Percentiles rank a stretch among this genome's conserved stretches.
phyloP scores from a whole-genome alignment of 805 yeast genomes.

The Saccharomycopsis sp. region DNA sequence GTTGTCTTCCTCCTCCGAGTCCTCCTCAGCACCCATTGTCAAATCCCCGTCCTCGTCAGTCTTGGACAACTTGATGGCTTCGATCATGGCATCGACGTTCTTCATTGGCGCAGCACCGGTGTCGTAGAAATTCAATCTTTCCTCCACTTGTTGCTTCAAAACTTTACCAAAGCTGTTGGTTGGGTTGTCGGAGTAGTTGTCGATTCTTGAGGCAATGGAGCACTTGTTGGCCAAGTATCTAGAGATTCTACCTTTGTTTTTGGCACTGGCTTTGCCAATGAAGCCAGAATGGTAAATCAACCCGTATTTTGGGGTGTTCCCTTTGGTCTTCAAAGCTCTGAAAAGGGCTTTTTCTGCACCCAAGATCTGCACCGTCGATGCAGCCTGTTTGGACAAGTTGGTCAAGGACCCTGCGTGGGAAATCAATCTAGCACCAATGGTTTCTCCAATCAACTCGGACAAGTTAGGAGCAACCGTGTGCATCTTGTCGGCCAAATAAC shows the following conservation, averaged over 20 bases:
- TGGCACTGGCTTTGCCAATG: slow-evolving; percentile 87
- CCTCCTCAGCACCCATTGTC: no score
- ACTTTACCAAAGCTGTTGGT: slow-evolving; percentile 81
- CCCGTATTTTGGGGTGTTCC: slow-evolving; percentile 95
- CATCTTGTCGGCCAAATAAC: slow-evolving; percentile 92
- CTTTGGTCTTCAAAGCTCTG: slow-evolving; percentile 93
- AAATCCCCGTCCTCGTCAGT: slow-evolving; percentile 25
- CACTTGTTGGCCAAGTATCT: slow-evolving; percentile 98
- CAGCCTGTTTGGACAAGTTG: slow-evolving; percentile 94
- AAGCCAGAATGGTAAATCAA: slow-evolving; percentile 90
- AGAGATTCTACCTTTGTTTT: slow-evolving; percentile 98
- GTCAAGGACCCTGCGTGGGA: slow-evolving; percentile 98
- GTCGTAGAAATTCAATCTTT: slow-evolving; percentile 90
- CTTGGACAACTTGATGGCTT: slow-evolving; percentile 66
- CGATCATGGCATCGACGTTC: slow-evolving; percentile 87
- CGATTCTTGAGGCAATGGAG: slow-evolving; percentile 97
- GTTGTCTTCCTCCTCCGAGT: slow-evolving; percentile 26
- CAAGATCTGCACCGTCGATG: slow-evolving; percentile 94
- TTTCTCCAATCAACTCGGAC: slow-evolving; percentile 95
- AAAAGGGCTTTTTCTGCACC: slow-evolving; percentile 97
- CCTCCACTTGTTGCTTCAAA: slow-evolving; percentile 94
- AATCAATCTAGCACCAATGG: slow-evolving; percentile 96
- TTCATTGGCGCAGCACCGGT: slow-evolving; percentile 96
- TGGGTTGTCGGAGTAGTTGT: slow-evolving; percentile 93
- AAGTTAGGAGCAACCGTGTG: slow-evolving; percentile 95